Conservation (phyloP, 2,329 filamentous ascomycete species). For the Massarina eburnea region DNA sequence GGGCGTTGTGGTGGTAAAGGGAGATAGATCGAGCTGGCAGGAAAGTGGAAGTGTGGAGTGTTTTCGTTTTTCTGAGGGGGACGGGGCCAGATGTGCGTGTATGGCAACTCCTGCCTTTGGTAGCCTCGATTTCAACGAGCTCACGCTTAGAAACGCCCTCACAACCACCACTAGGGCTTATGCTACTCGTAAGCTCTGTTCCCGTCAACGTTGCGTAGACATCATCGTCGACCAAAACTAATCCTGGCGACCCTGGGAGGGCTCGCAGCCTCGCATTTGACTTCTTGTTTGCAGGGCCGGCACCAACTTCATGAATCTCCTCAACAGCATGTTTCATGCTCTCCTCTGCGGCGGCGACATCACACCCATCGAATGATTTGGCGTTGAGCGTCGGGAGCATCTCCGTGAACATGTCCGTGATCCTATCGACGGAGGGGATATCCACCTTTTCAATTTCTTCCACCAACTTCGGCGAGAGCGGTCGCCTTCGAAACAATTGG, state of each 20-base stretch:
- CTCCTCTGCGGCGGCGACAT: constrained; percentile 38
- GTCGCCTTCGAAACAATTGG: constrained; percentile 23
- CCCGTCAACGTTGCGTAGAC: constrained; percentile 16
- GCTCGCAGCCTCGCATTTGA: constrained; percentile 38
- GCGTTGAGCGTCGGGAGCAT: constrained; percentile 46
- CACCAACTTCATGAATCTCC: constrained; percentile 30
- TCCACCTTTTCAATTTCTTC: constrained; percentile 49
- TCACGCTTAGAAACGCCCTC: constrained; percentile 14
- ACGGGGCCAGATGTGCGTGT: constrained; percentile 17
- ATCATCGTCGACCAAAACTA: constrained; percentile 38
- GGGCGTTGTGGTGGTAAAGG: constrained; percentile 14
- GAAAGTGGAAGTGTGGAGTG: constrained; percentile 25
- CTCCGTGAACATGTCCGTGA: constrained; percentile 51
- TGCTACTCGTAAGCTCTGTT: constrained; percentile 19
- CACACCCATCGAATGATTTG: constrained; percentile 30
- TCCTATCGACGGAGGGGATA: constrained; percentile 48
- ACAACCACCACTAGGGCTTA: constrained; percentile 13
- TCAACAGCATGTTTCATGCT: constrained; percentile 42
- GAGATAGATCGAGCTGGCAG: constrained; percentile 28
- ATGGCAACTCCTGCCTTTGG: constrained; percentile 10
- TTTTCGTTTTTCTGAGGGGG: constrained; percentile 14
- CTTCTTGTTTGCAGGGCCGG: constrained; percentile 31
- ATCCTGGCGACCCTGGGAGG: constrained; percentile 32
- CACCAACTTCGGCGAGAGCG: constrained; percentile 46
- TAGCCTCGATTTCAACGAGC: constrained; percentile 10